Evolutionary conservation across 805 yeast species (phyloP).

Genomic region (Lachancea sp.): DNA sequence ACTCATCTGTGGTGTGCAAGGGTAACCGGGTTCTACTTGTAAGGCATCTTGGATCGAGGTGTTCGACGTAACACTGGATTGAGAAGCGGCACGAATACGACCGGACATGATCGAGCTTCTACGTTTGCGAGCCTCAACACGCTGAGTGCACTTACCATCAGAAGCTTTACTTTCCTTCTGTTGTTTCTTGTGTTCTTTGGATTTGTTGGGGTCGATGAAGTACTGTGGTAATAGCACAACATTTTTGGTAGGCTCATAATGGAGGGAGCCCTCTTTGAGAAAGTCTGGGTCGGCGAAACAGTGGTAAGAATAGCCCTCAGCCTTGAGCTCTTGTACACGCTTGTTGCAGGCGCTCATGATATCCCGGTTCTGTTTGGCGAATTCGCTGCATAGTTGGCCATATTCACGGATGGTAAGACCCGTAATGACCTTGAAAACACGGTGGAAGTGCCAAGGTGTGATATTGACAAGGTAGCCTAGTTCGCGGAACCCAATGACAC

Average conservation of each 20-base stretch:
- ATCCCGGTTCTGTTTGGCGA: conserved; percentile 35
- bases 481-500: conserved; percentile 78
- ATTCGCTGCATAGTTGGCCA: conserved; percentile 76
- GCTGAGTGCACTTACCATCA: conserved; percentile 10
- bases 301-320: conserved; percentile 11
- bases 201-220: conserved; percentile 23
- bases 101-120: conserved; percentile 23
- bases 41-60: conserved; percentile 18
- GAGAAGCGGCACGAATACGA: conserved; percentile 20
- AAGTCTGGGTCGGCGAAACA: conserved; percentile 20
- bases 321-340: conserved; percentile 15
- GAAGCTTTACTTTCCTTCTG: conserved; percentile 12
- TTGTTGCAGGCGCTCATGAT: conserved; percentile 18
- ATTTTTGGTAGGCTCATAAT: conserved; percentile 20
- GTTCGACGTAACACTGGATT: conserved; percentile 17
- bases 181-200: conserved; percentile 21
- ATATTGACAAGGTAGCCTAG: conserved; percentile 77
- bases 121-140: conserved; percentile 20
- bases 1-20: conserved; percentile 8
- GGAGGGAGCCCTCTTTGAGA: conserved; percentile 17
- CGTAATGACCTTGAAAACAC: conserved; percentile 80
- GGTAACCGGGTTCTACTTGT: conserved; percentile 5
- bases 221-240: conserved; percentile 21
- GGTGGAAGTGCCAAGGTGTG: conserved; percentile 89
- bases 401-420: conserved; percentile 85